Percentiles rank a stretch among this genome's conserved stretches.
Conservation (phyloP, 1,139 yeast species). For the Yamadazyma buinensis region DNA sequence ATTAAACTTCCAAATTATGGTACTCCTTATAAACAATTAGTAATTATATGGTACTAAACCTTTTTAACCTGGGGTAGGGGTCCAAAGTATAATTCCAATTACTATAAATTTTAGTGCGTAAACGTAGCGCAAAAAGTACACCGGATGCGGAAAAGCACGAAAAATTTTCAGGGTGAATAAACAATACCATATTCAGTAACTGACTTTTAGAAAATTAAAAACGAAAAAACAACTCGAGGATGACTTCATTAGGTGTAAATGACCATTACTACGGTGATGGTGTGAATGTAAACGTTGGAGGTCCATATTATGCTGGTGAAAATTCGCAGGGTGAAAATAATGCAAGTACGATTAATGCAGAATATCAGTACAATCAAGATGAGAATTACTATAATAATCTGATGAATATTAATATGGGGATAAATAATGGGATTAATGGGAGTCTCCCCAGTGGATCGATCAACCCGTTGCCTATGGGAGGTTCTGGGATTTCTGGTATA, state of each 20-base stretch:
- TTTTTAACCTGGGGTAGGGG: no score
- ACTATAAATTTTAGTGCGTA: no score
- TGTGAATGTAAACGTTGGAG: constrained; percentile 2
- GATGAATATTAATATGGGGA: neutral
- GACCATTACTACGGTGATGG: constrained; percentile 8
- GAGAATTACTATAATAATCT: constrained; percentile 2
- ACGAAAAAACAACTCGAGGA: constrained; percentile 1
- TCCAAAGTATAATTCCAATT: no score
- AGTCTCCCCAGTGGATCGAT: neutral
- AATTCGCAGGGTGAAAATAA: neutral
- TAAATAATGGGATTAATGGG: neutral
- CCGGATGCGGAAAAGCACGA: constrained; percentile 6
- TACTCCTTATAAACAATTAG: no score
- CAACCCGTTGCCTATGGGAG: constrained; percentile 1
- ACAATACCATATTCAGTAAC: no score
- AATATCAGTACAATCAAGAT: constrained; percentile 4
- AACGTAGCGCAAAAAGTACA: no score
- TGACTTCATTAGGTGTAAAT: constrained; percentile 9
- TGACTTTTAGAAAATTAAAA: no score
- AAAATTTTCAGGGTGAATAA: constrained; percentile 3
- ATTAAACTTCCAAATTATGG: no score
- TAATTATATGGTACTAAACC: no score
- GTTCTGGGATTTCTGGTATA: neutral
- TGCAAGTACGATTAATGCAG: neutral
- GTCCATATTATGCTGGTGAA: constrained; percentile 2